These are phyloP conservation scores for Leucosporidium scottii DNA, from an alignment of 768 basidiomycete genomes.

Conservation along the genomic window DNA sequence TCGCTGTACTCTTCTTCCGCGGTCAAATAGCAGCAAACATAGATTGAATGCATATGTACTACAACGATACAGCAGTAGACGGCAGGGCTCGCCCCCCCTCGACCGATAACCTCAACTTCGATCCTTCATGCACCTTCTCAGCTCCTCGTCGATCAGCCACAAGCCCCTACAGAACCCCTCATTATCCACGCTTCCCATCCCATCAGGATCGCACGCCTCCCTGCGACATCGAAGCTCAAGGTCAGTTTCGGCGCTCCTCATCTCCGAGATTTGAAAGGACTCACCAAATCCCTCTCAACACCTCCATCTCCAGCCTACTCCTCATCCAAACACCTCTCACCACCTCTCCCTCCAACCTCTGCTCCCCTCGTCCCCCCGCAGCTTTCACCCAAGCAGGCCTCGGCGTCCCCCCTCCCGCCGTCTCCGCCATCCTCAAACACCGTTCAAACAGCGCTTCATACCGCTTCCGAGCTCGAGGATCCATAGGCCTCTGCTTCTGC, in stretches of 20 bases:
- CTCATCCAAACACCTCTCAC: constrained; percentile 17
- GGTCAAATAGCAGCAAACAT: too few relatives aligned
- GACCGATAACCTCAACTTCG: too few relatives aligned
- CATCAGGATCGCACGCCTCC: neutral
- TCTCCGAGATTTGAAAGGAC: neutral
- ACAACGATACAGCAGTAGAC: too few relatives aligned
- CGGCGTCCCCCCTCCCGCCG: neutral
- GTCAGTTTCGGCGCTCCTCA: too few relatives aligned
- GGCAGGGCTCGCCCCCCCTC: too few relatives aligned
- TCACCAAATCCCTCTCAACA: constrained; percentile 16
- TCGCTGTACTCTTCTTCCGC: too few relatives aligned
- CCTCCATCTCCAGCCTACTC: constrained; percentile 8
- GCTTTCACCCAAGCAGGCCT: neutral
- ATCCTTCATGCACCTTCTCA: constrained; percentile 2
- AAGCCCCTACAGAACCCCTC: neutral
- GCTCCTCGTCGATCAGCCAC: neutral
- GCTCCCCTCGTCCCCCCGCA: neutral
- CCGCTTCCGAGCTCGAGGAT: constrained; percentile 11
- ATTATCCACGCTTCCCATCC: neutral
- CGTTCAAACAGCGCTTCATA: constrained; percentile 15
- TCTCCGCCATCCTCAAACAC: neutral
- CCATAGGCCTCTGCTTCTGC: constrained; percentile 2
- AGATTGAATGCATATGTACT: too few relatives aligned
- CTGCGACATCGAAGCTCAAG: neutral
- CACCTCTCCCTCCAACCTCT: constrained; percentile 7